Evolutionary conservation across 164 flowering plant genomes (phyloP), one percentile per base, ranked within the genome.

Genomic region (Berberis thunbergii): DNA sequence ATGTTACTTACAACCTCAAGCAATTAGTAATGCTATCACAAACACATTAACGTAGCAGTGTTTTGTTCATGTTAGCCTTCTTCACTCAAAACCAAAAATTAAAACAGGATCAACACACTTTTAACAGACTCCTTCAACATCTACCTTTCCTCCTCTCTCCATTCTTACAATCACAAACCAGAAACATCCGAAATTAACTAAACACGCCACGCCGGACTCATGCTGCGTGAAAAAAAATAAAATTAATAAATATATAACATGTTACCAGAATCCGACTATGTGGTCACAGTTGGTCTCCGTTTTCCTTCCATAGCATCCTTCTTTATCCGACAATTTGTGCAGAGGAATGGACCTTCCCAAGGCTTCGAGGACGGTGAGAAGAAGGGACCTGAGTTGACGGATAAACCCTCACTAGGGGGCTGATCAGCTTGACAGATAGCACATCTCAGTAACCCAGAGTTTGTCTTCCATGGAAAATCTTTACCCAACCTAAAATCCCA

Each of bases 251-350:
- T 69, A 43, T 72, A 70, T 70, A 56, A 73, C 73, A 26, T 26
- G 26, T 26, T 26, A 26, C 67, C 61, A 62, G 71, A 73, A 66
- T 57, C 55, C 56, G 41, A 62, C 67, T 76, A 77, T 4, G 73
- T 49, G 26, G 64, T 67, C 66, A 75, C 65, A 54, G 80, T 67
- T 4, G 79, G 70, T 72, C 63, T 72, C 66, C 85, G 77, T 75
- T 86, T 90, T 54, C 98, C 98, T 84, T 94, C 98, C 98, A 94
- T 94, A 45, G 97, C 98, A 50, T 94, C 98, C 74, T 87, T 90
- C 86, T 90, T 94, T 62, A 70, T 75, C 64, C 78, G 80, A 66
- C 97, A 94, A 40, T 64, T 85, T 54, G 81, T 59, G 74, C 96
- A 88, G 67, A 87, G 95, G 73, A 81, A 85, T 43, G 88, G 95